Evolutionary conservation across 1,284 basidiomycete genomes (phyloP), one percentile per base, ranked within the genome.

Genomic region (Cystobasidium pallidum): DNA sequence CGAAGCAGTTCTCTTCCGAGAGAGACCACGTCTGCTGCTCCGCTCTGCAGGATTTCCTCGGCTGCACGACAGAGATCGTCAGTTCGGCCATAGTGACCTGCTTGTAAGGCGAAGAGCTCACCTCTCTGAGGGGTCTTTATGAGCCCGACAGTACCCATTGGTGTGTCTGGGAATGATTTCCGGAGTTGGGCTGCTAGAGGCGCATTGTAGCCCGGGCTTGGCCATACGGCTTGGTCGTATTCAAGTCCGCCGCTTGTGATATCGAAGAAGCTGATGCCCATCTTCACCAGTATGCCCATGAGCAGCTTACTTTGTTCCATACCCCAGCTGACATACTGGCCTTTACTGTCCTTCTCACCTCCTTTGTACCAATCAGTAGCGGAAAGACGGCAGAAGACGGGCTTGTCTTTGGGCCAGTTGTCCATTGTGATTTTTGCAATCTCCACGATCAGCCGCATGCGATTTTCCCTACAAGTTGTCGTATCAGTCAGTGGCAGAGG

Each of bases 361-460:
- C 86, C 86, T 73, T 88, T 87, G 21, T 86, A 86, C 89, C 89
- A 92, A 75, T 93, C 90, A 2, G 84, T 85, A 11, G 88, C 90
- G 75, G 86, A 88, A 72, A 92, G 83, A 65, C 90, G 85, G 65
- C 88, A 86, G 80, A 91, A 90, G 7, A 94, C 83, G 1, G 90
- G 90, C 74, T 86, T 87, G 70, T 86, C 77, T 19, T 75, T 81
- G 8, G 82, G 77, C 88, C 88, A 91, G 10, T 81, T 84, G 43
- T 82, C 81, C 13, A 90, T 86, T 43, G 86, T 81, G 36, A 83
- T 79, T 52, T 84, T 78, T 66, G 86, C 81, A 55, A 91, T 75
- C 59, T 86, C 86, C 45, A 91, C 82, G 1, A 88, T 84, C 75
- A 87, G 86, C 36, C 89, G 87, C 61, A 90, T 80, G 30, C 91